Percentiles rank a stretch among this genome's conserved stretches.
Evolutionary conservation across 2,329 filamentous ascomycete genomes (phyloP).

Genomic region (Xylaria sp.): DNA sequence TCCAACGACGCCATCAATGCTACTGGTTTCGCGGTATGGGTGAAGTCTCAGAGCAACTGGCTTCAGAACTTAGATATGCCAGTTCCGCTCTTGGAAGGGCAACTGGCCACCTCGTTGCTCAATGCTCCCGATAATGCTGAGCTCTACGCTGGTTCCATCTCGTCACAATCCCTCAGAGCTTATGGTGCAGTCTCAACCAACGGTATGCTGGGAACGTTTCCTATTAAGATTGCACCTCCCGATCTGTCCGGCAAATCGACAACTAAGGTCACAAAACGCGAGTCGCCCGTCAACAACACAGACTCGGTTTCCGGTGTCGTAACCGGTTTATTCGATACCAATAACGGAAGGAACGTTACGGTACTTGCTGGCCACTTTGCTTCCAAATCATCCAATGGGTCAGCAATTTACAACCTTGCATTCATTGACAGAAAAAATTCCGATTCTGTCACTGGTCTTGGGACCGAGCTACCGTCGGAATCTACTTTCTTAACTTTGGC

Average conservation of each 20-base stretch:
- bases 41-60: slow-evolving; percentile 87
- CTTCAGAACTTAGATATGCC: slow-evolving; percentile 78
- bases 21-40: slow-evolving; percentile 89
- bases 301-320: slow-evolving; percentile 73
- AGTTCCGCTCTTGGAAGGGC: slow-evolving; percentile 75
- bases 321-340: slow-evolving; percentile 80
- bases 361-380: slow-evolving; percentile 89
- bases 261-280: slow-evolving; percentile 59
- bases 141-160: slow-evolving; percentile 85
- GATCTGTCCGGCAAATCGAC: slow-evolving; percentile 48
- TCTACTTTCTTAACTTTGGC: slow-evolving; percentile 82
- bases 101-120: slow-evolving; percentile 76
- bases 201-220: slow-evolving; percentile 64
- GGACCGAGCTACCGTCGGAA: slow-evolving; percentile 71
- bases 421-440: slow-evolving; percentile 82
- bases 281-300: slow-evolving; percentile 53
- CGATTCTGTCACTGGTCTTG: slow-evolving; percentile 75
- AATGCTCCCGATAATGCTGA: slow-evolving; percentile 70
- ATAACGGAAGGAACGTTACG: slow-evolving; percentile 79
- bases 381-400: slow-evolving; percentile 74
- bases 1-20: slow-evolving; percentile 70
- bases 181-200: slow-evolving; percentile 77
- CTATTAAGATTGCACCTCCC: slow-evolving; percentile 64
- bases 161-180: slow-evolving; percentile 77
- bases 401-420: slow-evolving; percentile 80